phyloP scores from a whole-genome alignment of 2,329 filamentous ascomycete genomes.

The Pseudogymnoascus sp. region DNA sequence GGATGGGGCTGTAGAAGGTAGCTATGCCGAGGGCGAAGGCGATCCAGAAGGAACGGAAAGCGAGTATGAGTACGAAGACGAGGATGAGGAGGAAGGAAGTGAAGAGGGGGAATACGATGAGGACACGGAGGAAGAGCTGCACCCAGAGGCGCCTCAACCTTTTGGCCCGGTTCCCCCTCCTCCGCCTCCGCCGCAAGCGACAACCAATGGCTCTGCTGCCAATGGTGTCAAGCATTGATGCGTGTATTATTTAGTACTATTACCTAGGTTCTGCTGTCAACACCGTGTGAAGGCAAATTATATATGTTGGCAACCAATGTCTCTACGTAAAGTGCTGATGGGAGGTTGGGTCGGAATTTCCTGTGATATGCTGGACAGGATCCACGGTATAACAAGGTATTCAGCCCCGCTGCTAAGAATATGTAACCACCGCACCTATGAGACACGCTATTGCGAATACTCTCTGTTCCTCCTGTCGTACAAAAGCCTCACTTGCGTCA shows the following conservation, averaged over 20 bases:
- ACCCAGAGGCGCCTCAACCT: constrained; percentile 24
- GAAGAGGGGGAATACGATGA: constrained; percentile 39
- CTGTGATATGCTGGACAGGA: not conserved
- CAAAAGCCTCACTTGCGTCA: constrained; percentile 5
- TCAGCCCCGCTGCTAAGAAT: not conserved
- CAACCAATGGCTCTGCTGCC: constrained; percentile 19
- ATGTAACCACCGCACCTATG: not conserved
- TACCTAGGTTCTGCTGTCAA: not conserved
- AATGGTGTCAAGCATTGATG: constrained; percentile 26
- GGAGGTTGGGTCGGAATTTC: not conserved
- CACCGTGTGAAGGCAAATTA: constrained; percentile 5
- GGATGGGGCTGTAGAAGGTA: constrained; percentile 47
- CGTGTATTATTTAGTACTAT: constrained; percentile 10
- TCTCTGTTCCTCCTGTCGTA: not conserved
- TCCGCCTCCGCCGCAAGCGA: constrained; percentile 16
- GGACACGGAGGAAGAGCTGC: constrained; percentile 34
- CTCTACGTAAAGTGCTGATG: not conserved
- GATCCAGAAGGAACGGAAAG: constrained; percentile 50
- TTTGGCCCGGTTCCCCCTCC: constrained; percentile 29
- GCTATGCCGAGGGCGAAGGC: constrained; percentile 48
- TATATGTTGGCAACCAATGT: constrained; percentile 4
- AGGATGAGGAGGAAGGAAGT: constrained; percentile 46
- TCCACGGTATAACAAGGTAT: not conserved
- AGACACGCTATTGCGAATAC: not conserved
- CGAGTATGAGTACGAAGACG: constrained; percentile 58